Percentiles rank a stretch among this genome's conserved stretches.
Evolutionary conservation across 2,329 filamentous ascomycete species (phyloP).

Genomic region (Scleromitrula shiraiana): DNA sequence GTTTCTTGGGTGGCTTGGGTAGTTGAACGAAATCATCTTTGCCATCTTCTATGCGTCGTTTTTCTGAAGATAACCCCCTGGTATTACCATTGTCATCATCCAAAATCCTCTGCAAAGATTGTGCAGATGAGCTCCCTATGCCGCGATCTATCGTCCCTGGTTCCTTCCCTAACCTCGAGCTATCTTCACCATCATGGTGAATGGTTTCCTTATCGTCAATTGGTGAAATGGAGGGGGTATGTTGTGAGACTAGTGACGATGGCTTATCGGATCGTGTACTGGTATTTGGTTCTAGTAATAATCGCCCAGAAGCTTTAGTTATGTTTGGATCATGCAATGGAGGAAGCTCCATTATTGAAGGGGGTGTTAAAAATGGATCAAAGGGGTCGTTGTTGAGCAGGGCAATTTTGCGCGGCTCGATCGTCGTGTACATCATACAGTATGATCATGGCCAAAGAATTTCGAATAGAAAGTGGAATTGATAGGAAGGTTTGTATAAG

Average conservation of each 20-base stretch:
- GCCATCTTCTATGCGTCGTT: conserved; percentile 41
- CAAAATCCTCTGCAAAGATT: conserved; percentile 30
- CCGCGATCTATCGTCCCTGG: conserved; percentile 13
- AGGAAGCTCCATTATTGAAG: conserved; percentile 43
- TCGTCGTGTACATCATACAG: conserved; percentile 36
- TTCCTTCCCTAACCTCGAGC: background rate
- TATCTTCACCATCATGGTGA: conserved; percentile 12
- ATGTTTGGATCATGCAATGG: conserved; percentile 43
- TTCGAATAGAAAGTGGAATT: too few relatives aligned
- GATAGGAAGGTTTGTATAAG: too few relatives aligned
- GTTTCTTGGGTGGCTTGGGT: conserved; percentile 57
- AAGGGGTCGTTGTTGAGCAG: conserved; percentile 50
- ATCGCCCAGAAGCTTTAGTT: conserved; percentile 36
- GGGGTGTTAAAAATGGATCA: conserved; percentile 20
- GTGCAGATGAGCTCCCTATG: conserved; percentile 28
- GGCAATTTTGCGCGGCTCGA: conserved; percentile 60
- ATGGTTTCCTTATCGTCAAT: conserved; percentile 28
- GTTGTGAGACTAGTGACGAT: conserved; percentile 15
- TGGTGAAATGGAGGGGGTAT: conserved; percentile 11
- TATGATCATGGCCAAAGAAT: conserved; percentile 4
- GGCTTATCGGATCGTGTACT: conserved; percentile 24
- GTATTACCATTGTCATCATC: conserved; percentile 25
- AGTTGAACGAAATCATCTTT: conserved; percentile 58
- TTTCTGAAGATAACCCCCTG: conserved; percentile 30
- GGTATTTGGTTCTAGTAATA: conserved; percentile 45